Conservation (phyloP, 2,329 filamentous ascomycete genomes). For the Nemania sp. region DNA sequence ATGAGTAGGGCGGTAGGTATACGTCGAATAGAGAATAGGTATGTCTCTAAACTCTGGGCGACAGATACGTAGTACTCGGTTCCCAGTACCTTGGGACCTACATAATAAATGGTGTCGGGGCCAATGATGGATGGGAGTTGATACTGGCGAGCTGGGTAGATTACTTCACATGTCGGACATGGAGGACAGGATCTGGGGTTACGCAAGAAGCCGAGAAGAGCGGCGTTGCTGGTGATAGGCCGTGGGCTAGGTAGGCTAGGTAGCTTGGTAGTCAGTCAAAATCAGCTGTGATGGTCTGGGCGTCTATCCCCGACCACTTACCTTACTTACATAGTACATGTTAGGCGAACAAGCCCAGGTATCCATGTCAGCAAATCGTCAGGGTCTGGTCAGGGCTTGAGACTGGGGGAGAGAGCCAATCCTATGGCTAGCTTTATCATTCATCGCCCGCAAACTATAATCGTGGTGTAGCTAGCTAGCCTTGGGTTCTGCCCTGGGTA, state of each 20-base stretch:
- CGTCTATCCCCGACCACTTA: constrained; percentile 12
- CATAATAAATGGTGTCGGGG: constrained; percentile 6
- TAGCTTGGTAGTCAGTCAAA: constrained; percentile 3
- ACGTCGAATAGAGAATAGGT: no score
- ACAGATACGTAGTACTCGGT: constrained; percentile 12
- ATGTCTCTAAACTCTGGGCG: no score
- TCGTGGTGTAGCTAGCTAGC: no score
- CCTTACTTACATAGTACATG: constrained; percentile 1
- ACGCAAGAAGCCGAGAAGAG: constrained; percentile 26
- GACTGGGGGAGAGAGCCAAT: background rate
- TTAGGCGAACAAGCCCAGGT: background rate
- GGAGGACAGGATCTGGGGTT: constrained; percentile 12
- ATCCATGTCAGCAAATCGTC: background rate
- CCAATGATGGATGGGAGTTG: constrained; percentile 20
- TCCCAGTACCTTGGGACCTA: constrained; percentile 31
- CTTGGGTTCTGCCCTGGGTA: no score
- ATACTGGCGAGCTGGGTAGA: no score
- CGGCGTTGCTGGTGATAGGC: constrained; percentile 12
- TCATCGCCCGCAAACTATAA: background rate
- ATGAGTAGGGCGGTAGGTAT: background rate
- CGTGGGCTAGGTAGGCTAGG: background rate
- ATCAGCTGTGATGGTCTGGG: constrained; percentile 25
- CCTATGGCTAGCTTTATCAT: background rate
- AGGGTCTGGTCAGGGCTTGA: no score
- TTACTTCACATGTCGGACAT: constrained; percentile 14